phyloP scores from a whole-genome alignment of 2,329 filamentous ascomycete genomes.

The Pseudofabraea citricarpa region DNA sequence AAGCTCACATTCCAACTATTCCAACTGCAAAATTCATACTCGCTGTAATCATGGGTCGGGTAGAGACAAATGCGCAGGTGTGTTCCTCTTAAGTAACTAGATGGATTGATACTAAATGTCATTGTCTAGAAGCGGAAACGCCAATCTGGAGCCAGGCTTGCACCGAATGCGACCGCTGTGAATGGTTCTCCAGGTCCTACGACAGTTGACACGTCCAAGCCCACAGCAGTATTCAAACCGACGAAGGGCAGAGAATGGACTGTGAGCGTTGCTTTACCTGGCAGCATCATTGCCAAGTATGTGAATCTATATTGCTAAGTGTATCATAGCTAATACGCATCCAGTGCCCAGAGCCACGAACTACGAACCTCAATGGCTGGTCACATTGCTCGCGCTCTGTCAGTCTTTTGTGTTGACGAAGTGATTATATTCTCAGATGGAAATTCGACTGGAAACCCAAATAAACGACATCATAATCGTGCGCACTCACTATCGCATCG shows the following conservation, averaged over 20 bases:
- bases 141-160: constrained; percentile 20
- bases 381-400: constrained; percentile 73
- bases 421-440: constrained; percentile 77
- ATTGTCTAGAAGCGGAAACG: constrained; percentile 32
- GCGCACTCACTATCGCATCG: constrained; percentile 30
- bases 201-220: constrained; percentile 50
- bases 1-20: too few relatives aligned
- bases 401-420: constrained; percentile 82
- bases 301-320: constrained; percentile 17
- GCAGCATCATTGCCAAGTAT: constrained; percentile 72
- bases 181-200: constrained; percentile 29
- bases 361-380: constrained; percentile 70
- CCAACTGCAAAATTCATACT: too few relatives aligned
- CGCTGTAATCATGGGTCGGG: constrained; percentile 22
- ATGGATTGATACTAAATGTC: constrained; percentile 2
- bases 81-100: background rate
- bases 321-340: constrained; percentile 4
- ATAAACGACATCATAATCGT: constrained; percentile 17
- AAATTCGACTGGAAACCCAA: constrained; percentile 26
- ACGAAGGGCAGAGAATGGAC: constrained; percentile 63
- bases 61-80: constrained; percentile 26
- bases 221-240: constrained; percentile 64
- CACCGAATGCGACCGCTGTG: constrained; percentile 14
- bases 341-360: constrained; percentile 40
- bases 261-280: constrained; percentile 71